Percentiles rank a stretch among this genome's conserved stretches.
These are phyloP conservation scores for Mycena sp. DNA, from an alignment of 1,284 basidiomycete species.

Conservation along the genomic window DNA sequence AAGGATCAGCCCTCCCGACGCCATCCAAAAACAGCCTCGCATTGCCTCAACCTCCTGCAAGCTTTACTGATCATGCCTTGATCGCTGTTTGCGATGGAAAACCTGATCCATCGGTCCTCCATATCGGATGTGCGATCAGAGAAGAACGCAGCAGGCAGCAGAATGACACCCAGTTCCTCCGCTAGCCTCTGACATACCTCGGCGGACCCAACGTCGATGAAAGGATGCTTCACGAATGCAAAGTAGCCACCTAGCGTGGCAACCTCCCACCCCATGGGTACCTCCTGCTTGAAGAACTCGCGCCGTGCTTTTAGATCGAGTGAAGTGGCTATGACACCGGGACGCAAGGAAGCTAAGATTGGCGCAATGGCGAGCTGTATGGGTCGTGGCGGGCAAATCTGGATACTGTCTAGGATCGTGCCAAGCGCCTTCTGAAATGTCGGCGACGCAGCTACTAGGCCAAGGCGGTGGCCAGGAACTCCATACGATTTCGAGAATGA, in stretches of 20 bases:
- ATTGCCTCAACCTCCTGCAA: conserved; percentile 60
- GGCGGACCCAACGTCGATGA: conserved; percentile 54
- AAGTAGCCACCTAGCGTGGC: conserved; percentile 78
- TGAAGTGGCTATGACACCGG: conserved; percentile 63
- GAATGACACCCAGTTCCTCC: conserved; percentile 69
- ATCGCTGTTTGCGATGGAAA: conserved; percentile 85
- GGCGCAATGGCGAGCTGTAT: conserved; percentile 75
- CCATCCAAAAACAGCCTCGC: conserved; percentile 14
- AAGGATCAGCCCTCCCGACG: not conserved
- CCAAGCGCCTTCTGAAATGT: conserved; percentile 59
- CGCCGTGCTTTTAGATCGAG: conserved; percentile 65
- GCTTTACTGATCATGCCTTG: conserved; percentile 68
- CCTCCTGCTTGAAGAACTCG: conserved; percentile 59
- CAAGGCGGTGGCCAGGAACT: conserved; percentile 88
- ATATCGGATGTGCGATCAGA: conserved; percentile 45
- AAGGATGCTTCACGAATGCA: conserved; percentile 82
- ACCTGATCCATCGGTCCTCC: conserved; percentile 71
- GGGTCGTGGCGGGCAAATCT: conserved; percentile 82
- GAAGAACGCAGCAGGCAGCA: conserved; percentile 80
- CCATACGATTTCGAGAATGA: conserved; percentile 88
- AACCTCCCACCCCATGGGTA: conserved; percentile 67
- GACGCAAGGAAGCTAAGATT: conserved; percentile 61
- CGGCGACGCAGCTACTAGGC: conserved; percentile 76
- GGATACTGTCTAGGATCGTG: conserved; percentile 81
- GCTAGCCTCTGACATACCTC: conserved; percentile 72